A percentile compares a stretch with the other conserved stretches of the same genome.
Conservation (phyloP, 2,329 filamentous ascomycete genomes). For the Penicillium sp. region DNA sequence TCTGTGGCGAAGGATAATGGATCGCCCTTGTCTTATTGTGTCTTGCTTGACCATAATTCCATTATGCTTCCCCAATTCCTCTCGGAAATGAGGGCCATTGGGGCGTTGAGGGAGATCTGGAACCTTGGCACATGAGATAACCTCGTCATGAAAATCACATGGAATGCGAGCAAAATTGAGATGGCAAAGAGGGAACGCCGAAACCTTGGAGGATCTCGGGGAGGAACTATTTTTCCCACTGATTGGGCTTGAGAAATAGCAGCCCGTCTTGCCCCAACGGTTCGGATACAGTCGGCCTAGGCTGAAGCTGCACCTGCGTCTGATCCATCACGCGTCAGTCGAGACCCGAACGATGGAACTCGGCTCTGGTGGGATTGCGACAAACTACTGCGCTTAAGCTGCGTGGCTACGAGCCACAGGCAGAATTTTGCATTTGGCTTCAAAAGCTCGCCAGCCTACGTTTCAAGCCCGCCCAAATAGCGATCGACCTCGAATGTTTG, state of each 20-base stretch:
- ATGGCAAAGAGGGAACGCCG: neutral
- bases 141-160: neutral
- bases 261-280: slow-evolving; percentile 5
- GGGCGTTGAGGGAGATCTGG: neutral
- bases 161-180: neutral
- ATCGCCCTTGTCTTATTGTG: neutral
- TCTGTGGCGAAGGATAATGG: neutral
- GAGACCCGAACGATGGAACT: slow-evolving; percentile 14
- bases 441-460: neutral
- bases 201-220: neutral
- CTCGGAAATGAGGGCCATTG: neutral
- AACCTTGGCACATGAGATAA: neutral
- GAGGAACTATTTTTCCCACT: neutral
- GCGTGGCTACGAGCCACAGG: slow-evolving; percentile 4
- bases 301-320: slow-evolving; percentile 13
- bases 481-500: slow-evolving; percentile 9
- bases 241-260: neutral
- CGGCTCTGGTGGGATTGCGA: slow-evolving; percentile 4
- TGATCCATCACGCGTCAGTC: slow-evolving; percentile 38
- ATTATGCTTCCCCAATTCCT: neutral
- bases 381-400: neutral
- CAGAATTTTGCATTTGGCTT: slow-evolving; percentile 3
- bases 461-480: slow-evolving; percentile 9
- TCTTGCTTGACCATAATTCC: neutral
- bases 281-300: slow-evolving; percentile 4